phyloP scores from a whole-genome alignment of 495 filamentous ascomycete species.

The Achaetomiella virescens region DNA sequence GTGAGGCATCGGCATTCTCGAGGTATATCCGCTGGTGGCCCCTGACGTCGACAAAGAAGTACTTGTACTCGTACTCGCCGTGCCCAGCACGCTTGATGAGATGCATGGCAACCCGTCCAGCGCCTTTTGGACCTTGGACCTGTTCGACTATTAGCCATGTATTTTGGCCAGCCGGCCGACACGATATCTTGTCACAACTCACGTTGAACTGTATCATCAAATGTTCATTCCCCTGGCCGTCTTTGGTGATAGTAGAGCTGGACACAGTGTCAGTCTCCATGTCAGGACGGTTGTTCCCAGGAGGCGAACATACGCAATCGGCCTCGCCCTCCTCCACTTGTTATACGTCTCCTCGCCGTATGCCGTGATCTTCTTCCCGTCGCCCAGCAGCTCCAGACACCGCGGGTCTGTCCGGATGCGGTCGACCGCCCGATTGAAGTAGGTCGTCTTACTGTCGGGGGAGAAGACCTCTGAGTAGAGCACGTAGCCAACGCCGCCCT shows the following conservation, averaged over 20 bases:
- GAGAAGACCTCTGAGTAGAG: slow-evolving; percentile 85
- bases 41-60: slow-evolving; percentile 71
- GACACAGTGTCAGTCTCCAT: slow-evolving; percentile 9
- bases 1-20: slow-evolving; percentile 47
- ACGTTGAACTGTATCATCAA: slow-evolving; percentile 85
- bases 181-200: slow-evolving; percentile 17
- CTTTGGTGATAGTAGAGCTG: slow-evolving; percentile 61
- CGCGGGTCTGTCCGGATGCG: slow-evolving; percentile 65
- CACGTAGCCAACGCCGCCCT: slow-evolving; percentile 71
- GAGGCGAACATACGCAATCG: slow-evolving; percentile 60
- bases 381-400: slow-evolving; percentile 70
- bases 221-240: slow-evolving; percentile 72
- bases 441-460: slow-evolving; percentile 72
- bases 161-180: neutral
- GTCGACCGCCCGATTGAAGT: slow-evolving; percentile 84
- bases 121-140: slow-evolving; percentile 76
- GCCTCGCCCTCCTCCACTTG: slow-evolving; percentile 77
- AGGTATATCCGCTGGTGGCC: slow-evolving; percentile 55
- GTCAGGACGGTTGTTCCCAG: neutral
- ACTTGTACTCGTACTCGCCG: slow-evolving; percentile 69
- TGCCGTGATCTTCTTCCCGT: slow-evolving; percentile 66
- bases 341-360: slow-evolving; percentile 79
- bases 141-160: slow-evolving; percentile 29
- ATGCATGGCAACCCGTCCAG: slow-evolving; percentile 70
- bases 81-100: slow-evolving; percentile 58